A percentile compares a stretch with the other conserved stretches of the same genome.
These are phyloP conservation scores for Pythium grandisporangium DNA, from an alignment of 352 stramenopile species.

Conservation along the genomic window DNA sequence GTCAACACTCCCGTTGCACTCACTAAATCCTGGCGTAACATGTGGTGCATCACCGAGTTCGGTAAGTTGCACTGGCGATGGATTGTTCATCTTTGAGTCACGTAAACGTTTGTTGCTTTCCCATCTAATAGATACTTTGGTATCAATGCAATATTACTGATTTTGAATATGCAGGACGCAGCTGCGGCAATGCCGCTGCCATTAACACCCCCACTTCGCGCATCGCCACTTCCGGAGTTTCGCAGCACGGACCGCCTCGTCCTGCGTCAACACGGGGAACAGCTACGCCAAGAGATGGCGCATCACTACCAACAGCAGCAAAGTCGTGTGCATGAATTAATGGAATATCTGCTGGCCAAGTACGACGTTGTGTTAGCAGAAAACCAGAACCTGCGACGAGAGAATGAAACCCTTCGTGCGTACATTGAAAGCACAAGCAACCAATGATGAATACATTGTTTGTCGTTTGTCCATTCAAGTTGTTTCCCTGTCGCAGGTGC, in stretches of 20 bases:
- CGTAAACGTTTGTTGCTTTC: background rate
- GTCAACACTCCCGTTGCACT: no score
- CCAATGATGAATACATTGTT: background rate
- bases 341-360: constrained; percentile 6
- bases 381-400: constrained; percentile 5
- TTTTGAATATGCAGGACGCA: no score
- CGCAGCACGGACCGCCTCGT: background rate
- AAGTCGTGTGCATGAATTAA: constrained; percentile 1
- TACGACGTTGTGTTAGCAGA: constrained; percentile 11
- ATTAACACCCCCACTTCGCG: background rate
- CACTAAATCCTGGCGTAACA: no score
- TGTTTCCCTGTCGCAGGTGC: no score
- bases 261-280: background rate
- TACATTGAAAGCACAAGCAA: constrained; percentile 5
- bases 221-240: constrained; percentile 1
- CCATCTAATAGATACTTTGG: background rate
- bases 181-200: background rate
- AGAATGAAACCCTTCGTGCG: constrained; percentile 10
- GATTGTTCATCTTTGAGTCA: background rate
- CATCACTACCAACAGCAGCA: constrained; percentile 5
- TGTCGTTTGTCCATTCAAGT: background rate
- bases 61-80: background rate
- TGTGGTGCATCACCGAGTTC: no score
- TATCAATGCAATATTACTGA: background rate
- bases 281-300: background rate